phyloP scores from a whole-genome alignment of 805 yeast species.

The Blastobotrys terrestris region DNA sequence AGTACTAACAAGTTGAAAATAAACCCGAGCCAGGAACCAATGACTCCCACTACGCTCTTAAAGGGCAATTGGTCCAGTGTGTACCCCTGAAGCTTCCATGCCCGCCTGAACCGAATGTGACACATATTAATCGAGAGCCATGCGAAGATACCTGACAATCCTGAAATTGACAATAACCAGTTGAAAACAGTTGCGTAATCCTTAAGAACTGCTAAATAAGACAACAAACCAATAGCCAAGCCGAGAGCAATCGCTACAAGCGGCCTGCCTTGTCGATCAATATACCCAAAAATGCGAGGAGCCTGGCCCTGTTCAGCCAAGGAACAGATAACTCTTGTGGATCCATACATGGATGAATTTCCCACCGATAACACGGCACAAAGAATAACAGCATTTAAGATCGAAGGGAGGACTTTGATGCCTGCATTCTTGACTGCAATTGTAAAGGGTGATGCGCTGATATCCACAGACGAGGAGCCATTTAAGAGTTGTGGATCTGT shows the following conservation, averaged over 20 bases:
- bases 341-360: slow-evolving; percentile 59
- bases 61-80: slow-evolving; percentile 51
- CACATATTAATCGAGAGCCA: slow-evolving; percentile 68
- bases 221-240: slow-evolving; percentile 41
- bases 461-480: slow-evolving; percentile 45
- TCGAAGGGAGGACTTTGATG: slow-evolving; percentile 58
- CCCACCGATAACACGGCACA: slow-evolving; percentile 68
- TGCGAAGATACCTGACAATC: slow-evolving; percentile 63
- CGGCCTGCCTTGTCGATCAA: slow-evolving; percentile 69
- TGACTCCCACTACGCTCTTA: slow-evolving; percentile 51
- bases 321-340: slow-evolving; percentile 61
- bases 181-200: slow-evolving; percentile 49
- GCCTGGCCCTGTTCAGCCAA: slow-evolving; percentile 59
- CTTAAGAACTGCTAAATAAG: slow-evolving; percentile 53
- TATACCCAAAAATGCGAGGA: slow-evolving; percentile 52
- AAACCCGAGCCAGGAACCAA: slow-evolving; percentile 57
- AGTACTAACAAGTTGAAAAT: slow-evolving; percentile 54
- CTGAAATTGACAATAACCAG: slow-evolving; percentile 70
- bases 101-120: slow-evolving; percentile 55
- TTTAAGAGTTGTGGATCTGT: slow-evolving; percentile 45
- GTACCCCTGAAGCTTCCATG: slow-evolving; percentile 52
- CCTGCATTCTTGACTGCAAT: slow-evolving; percentile 63
- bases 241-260: slow-evolving; percentile 47
- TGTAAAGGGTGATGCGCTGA: slow-evolving; percentile 67
- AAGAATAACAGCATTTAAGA: slow-evolving; percentile 63